Conservation (phyloP, 148 eudicot species). For the Dysphania ambrosioides region DNA sequence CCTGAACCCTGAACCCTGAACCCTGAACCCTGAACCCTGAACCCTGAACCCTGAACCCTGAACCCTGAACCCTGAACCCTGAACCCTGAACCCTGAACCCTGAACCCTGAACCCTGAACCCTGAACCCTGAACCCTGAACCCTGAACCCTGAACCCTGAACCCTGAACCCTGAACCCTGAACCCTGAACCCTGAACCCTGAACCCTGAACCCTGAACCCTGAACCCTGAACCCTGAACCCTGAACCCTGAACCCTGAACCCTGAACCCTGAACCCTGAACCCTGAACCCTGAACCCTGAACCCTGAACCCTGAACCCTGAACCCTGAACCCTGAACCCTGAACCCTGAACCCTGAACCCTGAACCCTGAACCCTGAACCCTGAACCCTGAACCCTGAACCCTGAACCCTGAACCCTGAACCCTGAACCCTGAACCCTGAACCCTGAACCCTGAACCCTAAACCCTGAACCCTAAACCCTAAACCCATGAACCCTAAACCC, state of each 20-base stretch:
- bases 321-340: constrained; percentile 24
- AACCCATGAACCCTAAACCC: no score
- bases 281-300: constrained; percentile 26
- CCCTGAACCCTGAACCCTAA: no score
- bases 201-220: constrained; percentile 28
- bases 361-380: constrained; percentile 25
- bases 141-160: constrained; percentile 19
- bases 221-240: constrained; percentile 30
- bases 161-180: constrained; percentile 22
- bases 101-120: constrained; percentile 14
- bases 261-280: constrained; percentile 16
- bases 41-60: constrained; percentile 17
- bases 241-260: constrained; percentile 24
- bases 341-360: constrained; percentile 21
- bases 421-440: constrained; percentile 33
- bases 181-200: constrained; percentile 15
- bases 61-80: constrained; percentile 7
- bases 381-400: constrained; percentile 29
- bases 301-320: constrained; percentile 20
- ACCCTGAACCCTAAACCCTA: no score
- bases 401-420: constrained; percentile 30
- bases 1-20: constrained; percentile 18
- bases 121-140: constrained; percentile 18
- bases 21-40: constrained; percentile 15
- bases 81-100: constrained; percentile 5